Base-by-base conservation (phyloP, 2,329 filamentous ascomycete genomes). In the Thelonectria discophora region DNA sequence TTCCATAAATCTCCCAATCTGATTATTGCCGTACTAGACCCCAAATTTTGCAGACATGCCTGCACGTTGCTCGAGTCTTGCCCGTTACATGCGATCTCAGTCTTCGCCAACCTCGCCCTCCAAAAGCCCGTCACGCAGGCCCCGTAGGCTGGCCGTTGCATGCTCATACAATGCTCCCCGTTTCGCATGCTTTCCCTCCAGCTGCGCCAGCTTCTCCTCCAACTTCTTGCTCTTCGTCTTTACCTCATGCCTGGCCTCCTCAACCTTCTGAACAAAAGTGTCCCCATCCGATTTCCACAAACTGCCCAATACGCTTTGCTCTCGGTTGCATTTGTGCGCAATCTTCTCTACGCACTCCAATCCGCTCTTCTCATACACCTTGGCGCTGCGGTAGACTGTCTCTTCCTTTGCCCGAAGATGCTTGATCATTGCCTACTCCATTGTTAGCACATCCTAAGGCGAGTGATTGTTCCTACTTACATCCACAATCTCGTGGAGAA, bases 371-470 rank as follows among this genome's bases (percentile, higher is more conserved):
- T 56, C 63, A 53, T 75, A 75, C 1, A 55, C 52, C 17, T 67
- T 62, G n/a, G 66, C 66, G 2, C 69, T 43, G 6, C 57, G 64
- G 20, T 59, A 63, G 17, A 70, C 56, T 2, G 52, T 49, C 4
- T 51, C 60, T 60, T 74, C 71, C 20, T 66, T 74, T 18, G 58
- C 40, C 17, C 58, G 57, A 2, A 75, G 62, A 53, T 69, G 69
- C 32, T 42, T 47, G 49, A 71, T 52, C 54, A 75, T 62, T 55
- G 53, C 65, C 73, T 72, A 48, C 43, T 18, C 20, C 43, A 66
- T 48, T 63, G 39, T 70, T 42, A 70, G 65, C 51, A 55, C 37
- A 15, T 5, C 21, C 24, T 6, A 17, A 65, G 42, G 1, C 7
- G 2, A 30, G 24, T 7, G 15, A 2, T 8, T n/a, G 55, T 48